Base-by-base conservation (phyloP, 805 yeast genomes). In the Lachancea sp. region DNA sequence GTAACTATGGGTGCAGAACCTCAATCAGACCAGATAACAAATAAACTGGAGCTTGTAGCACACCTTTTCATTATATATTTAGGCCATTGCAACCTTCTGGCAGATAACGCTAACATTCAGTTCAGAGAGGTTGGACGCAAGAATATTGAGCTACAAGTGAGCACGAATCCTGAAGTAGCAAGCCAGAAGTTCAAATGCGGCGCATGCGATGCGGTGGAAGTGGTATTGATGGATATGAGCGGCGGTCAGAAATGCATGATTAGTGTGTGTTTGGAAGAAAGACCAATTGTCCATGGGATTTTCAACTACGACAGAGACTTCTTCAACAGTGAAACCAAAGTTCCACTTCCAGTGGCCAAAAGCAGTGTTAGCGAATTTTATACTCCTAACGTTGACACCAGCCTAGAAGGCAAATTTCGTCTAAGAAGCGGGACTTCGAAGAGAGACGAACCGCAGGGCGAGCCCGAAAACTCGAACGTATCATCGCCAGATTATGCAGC, bases 221-320 rank as follows among this genome's bases (percentile, higher is more conserved):
- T 48, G n/a, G 29, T 48, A 17, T 42, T 35, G 8, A 31, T 44
- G 43, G 50, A 48, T 8, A 44, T 48, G 36, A 37, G 38, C 22
- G 34, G 36, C 15, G 41, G 48, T 3, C 43, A 44, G 26, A 51
- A 49, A 37, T 50, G 53, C 41, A 47, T 55, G 56, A 16, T 57
- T 3, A 46, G 49, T 8, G 39, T 57, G 11, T 53, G 49, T 20
- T 29, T 31, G 11, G 42, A 44, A 2, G 51, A 52, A 10, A 42
- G 44, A 20, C 30, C 50, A 18, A 26, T 55, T 13, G 49, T 47
- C 6, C 54, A 54, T 26, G 51, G 48, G 2, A 51, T 52, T 7
- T 50, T 57, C 40, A 43, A 44, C 25, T 55, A 53, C 38, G 35
- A 38, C 2, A 30, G 43, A 10, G 55, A 51, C 20, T 37, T 55